A percentile compares a stretch with the other conserved stretches of the same genome.
These are phyloP conservation scores for Penicillium steckii DNA, from an alignment of 495 filamentous ascomycete genomes.

Conservation along the genomic window DNA sequence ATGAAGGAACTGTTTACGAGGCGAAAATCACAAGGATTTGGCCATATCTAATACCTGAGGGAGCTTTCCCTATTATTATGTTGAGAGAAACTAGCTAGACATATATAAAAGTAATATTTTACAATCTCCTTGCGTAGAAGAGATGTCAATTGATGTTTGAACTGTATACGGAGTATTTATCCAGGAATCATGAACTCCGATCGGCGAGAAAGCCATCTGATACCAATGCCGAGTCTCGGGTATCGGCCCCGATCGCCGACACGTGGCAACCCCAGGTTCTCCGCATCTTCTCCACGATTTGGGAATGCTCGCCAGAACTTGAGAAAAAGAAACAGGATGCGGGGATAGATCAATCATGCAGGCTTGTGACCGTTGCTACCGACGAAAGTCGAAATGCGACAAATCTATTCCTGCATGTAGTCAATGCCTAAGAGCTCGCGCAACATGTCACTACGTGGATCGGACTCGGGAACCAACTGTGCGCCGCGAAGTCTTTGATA, in stretches of 20 bases:
- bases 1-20: too few species aligned
- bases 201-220: too few species aligned
- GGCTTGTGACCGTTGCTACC: conserved; percentile 28
- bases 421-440: conserved; percentile 18
- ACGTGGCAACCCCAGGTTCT: background rate
- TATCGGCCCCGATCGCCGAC: background rate
- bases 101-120: too few species aligned
- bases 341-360: conserved; percentile 1
- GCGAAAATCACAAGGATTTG: too few species aligned
- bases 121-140: too few species aligned
- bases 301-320: background rate
- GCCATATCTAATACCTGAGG: too few species aligned
- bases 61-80: too few species aligned
- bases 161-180: too few species aligned
- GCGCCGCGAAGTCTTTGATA: conserved; percentile 17
- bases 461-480: conserved; percentile 13
- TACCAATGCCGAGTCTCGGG: too few species aligned
- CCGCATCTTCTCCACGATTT: background rate
- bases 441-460: conserved; percentile 25
- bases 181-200: too few species aligned
- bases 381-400: conserved; percentile 35
- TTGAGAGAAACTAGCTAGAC: too few species aligned
- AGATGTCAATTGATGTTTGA: too few species aligned
- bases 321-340: background rate
- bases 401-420: conserved; percentile 30